These are phyloP conservation scores for Asterophora lycoperdoides DNA, from an alignment of 768 basidiomycete genomes.

Conservation along the genomic window DNA sequence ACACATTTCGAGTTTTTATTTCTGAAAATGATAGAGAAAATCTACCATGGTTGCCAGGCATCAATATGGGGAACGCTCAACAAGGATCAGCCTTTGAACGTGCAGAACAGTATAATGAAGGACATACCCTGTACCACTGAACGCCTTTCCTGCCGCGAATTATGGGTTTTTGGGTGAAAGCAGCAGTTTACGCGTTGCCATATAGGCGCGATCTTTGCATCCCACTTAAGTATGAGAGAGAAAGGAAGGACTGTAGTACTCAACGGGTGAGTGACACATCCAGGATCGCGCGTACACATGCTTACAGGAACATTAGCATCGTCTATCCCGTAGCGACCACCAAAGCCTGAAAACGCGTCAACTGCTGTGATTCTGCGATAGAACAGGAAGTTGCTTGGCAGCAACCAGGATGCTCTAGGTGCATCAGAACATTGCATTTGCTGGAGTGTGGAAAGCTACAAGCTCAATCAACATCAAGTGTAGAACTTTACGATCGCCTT, in stretches of 20 bases:
- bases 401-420: slow-evolving; percentile 59
- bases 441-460: slow-evolving; percentile 70
- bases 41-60: slow-evolving; percentile 66
- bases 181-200: slow-evolving; percentile 58
- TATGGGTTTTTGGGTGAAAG: slow-evolving; percentile 69
- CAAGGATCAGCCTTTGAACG: neutral
- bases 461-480: neutral
- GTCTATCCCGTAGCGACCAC: slow-evolving; percentile 76
- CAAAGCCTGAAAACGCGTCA: slow-evolving; percentile 42
- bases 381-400: slow-evolving; percentile 36
- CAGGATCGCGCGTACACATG: slow-evolving; percentile 1
- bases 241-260: slow-evolving; percentile 59
- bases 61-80: slow-evolving; percentile 72
- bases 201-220: slow-evolving; percentile 53
- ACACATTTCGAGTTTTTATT: neutral
- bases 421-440: slow-evolving; percentile 73
- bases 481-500: neutral
- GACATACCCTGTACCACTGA: slow-evolving; percentile 66
- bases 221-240: slow-evolving; percentile 78
- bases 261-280: neutral
- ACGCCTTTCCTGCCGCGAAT: slow-evolving; percentile 55
- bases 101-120: neutral
- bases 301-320: slow-evolving; percentile 81
- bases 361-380: neutral
- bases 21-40: neutral